Evolutionary conservation across 768 basidiomycete genomes (phyloP), one percentile per base, ranked within the genome.

Genomic region (Tylopilus rubrobrunneus): DNA sequence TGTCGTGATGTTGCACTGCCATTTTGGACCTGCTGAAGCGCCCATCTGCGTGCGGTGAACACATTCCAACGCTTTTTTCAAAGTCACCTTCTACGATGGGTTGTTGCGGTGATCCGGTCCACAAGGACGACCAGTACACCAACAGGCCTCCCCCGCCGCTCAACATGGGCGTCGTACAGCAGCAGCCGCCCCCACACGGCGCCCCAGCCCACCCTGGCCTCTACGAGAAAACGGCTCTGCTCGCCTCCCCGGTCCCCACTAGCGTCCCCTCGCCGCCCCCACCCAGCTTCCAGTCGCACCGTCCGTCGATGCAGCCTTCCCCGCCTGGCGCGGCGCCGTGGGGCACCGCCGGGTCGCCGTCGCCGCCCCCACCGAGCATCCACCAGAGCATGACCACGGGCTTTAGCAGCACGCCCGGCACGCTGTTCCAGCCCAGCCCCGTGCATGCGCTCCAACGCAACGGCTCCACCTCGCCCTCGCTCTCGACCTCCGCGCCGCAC

Each of bases 31-130:
- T 19, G 5, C 52, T 19, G 19, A 54, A 45, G 62, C 62, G 62
- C 55, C 48, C 37, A n/a, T 43, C 49, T 10, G 29, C 33, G 48
- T 53, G 48, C 48, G 40, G 4, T 33, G 23, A 14, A 28, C 53
- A 39, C 61, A 12, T 36, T 23, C 31, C 15, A 14, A 6, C 28
- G 34, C 43, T 21, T 23, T 21, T 2, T 9, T 31, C 25, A n/a
- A 44, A 47, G 8, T 50, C 31, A 31, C 5, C n/a, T 8, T 28
- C 2, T 15, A 56, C 60, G 59, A 87, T 86, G 84, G 76, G 81
- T 57, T 89, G 88, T 62, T 90, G 87, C 65, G 85, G 85, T n/a
- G 76, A 79, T 45, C 59, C 77, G 9, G 64, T 57, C 31, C 62
- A 65, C 34, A 62, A 65, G 28, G 64, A 71, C 52, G 56, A 66